Percentiles rank a stretch among this genome's conserved stretches.
phyloP scores from a whole-genome alignment of 2,329 filamentous ascomycete species.

The Rhexocercosporidium sp. region DNA sequence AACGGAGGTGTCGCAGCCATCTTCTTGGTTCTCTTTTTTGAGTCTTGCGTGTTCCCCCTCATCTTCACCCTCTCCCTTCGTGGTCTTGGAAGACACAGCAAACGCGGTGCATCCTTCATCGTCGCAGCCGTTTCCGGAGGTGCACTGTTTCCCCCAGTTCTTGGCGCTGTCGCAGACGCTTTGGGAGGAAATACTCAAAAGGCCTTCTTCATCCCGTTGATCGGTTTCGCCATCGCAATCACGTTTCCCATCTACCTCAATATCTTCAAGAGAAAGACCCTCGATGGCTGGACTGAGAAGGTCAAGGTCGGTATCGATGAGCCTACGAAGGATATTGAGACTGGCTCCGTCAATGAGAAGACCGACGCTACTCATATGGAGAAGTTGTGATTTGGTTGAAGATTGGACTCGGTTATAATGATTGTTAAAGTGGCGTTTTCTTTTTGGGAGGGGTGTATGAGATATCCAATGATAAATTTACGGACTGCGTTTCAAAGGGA shows the following conservation, averaged over 20 bases:
- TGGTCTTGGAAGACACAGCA: constrained; percentile 78
- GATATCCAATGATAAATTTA: constrained; percentile 9
- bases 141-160: constrained; percentile 35
- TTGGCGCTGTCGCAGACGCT: constrained; percentile 33
- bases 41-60: constrained; percentile 82
- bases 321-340: constrained; percentile 31
- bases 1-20: constrained; percentile 63
- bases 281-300: constrained; percentile 39
- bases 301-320: constrained; percentile 36
- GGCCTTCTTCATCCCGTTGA: constrained; percentile 36
- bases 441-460: constrained; percentile 1
- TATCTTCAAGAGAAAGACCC: constrained; percentile 31
- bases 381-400: constrained; percentile 22
- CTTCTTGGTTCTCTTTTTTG: constrained; percentile 74
- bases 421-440: not conserved
- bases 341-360: constrained; percentile 8
- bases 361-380: constrained; percentile 27
- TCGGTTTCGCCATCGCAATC: constrained; percentile 31
- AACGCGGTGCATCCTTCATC: constrained; percentile 79
- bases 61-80: constrained; percentile 81
- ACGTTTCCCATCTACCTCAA: constrained; percentile 37
- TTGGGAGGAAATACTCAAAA: constrained; percentile 33
- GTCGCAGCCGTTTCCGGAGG: constrained; percentile 50
- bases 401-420: not conserved
- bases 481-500: constrained; percentile 2